phyloP scores from a whole-genome alignment of 2,329 filamentous ascomycete genomes.

The Fusarium sp. region DNA sequence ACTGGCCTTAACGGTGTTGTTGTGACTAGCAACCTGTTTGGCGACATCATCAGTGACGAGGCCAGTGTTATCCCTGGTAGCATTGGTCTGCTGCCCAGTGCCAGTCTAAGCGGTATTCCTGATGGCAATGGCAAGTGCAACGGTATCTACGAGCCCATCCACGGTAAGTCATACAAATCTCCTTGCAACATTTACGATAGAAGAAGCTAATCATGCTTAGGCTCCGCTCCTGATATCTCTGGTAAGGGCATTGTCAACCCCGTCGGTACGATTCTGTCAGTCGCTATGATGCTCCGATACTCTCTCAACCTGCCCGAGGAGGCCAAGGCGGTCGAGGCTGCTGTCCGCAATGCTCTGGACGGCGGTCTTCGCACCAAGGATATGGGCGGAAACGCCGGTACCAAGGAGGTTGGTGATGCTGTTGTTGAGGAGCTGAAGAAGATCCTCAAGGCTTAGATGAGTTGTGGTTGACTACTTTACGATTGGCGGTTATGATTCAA shows the following conservation, averaged over 20 bases:
- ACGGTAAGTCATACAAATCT: slow-evolving; percentile 67
- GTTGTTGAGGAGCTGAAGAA: slow-evolving; percentile 77
- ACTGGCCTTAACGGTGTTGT: slow-evolving; percentile 88
- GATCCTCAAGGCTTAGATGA: slow-evolving; percentile 63
- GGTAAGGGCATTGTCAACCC: slow-evolving; percentile 91
- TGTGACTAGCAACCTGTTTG: slow-evolving; percentile 93
- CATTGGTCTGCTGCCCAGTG: slow-evolving; percentile 87
- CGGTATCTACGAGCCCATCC: slow-evolving; percentile 97
- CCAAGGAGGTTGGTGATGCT: slow-evolving; percentile 79
- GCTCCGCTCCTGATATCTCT: slow-evolving; percentile 72
- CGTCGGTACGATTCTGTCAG: slow-evolving; percentile 88
- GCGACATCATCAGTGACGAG: slow-evolving; percentile 96
- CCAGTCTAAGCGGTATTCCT: slow-evolving; percentile 85
- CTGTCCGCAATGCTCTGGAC: slow-evolving; percentile 84
- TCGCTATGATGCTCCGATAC: slow-evolving; percentile 97
- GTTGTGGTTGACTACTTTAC: neutral
- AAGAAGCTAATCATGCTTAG: slow-evolving; percentile 16
- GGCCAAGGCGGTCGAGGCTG: slow-evolving; percentile 81
- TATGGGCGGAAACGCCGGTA: slow-evolving; percentile 81
- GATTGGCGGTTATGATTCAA: neutral
- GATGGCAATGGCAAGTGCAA: slow-evolving; percentile 87
- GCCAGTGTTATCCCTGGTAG: slow-evolving; percentile 93
- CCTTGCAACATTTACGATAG: neutral
- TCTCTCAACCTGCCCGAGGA: slow-evolving; percentile 83
- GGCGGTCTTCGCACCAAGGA: slow-evolving; percentile 82